phyloP scores from a whole-genome alignment of 2,329 filamentous ascomycete genomes.

The Rutstroemia sydowiana region DNA sequence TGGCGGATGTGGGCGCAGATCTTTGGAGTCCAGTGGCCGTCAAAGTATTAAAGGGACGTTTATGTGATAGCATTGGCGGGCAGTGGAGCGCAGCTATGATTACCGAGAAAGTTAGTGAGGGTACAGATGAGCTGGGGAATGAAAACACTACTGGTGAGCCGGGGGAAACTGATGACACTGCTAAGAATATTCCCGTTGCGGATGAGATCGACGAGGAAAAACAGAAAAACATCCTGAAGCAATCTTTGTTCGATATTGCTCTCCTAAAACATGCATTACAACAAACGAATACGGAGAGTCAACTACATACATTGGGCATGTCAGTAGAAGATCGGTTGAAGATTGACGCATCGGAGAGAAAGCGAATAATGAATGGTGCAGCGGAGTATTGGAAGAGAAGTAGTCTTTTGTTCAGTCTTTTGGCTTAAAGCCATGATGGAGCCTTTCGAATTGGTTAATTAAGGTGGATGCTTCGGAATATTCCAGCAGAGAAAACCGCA shows the following conservation, averaged over 20 bases:
- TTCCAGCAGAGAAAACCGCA: too few relatives aligned
- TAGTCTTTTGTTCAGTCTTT: constrained; percentile 70
- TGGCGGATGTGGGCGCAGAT: constrained; percentile 67
- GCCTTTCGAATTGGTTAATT: neutral
- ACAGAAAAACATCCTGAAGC: constrained; percentile 42
- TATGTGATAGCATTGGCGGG: constrained; percentile 43
- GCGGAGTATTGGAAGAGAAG: constrained; percentile 79
- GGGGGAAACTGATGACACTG: neutral
- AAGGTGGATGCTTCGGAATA: too few relatives aligned
- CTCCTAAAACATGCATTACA: constrained; percentile 43
- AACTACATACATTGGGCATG: constrained; percentile 38
- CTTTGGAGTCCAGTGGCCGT: constrained; percentile 73
- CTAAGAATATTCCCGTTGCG: neutral
- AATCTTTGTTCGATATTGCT: constrained; percentile 55
- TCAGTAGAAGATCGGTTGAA: constrained; percentile 40
- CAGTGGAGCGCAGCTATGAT: constrained; percentile 30
- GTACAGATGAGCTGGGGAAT: constrained; percentile 6
- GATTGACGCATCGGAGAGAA: constrained; percentile 40
- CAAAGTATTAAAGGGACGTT: constrained; percentile 48
- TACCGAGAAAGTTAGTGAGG: constrained; percentile 14
- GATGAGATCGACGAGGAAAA: constrained; percentile 9
- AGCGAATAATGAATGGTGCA: constrained; percentile 53
- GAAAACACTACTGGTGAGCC: neutral
- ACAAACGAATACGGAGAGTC: constrained; percentile 30
- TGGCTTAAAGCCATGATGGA: constrained; percentile 37